A percentile compares a stretch with the other conserved stretches of the same genome.
Conservation (phyloP, 2,329 filamentous ascomycete genomes). For the Penicillium fuscoglaucum region DNA sequence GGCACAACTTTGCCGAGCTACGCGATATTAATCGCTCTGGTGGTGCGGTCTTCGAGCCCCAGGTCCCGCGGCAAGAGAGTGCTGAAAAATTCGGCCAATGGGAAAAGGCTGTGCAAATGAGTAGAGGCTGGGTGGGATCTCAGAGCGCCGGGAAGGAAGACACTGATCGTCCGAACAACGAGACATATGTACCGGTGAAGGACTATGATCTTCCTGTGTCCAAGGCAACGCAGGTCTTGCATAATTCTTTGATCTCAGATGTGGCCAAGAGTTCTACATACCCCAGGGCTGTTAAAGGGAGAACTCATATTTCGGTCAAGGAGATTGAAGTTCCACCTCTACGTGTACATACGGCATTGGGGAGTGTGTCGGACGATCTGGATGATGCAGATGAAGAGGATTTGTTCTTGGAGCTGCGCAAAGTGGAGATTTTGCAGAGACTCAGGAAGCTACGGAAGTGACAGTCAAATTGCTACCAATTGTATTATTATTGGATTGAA, state of each 20-base stretch:
- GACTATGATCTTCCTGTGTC: not conserved
- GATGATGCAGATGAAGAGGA: slow-evolving; percentile 40
- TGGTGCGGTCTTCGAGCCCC: slow-evolving; percentile 69
- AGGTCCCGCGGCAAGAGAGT: slow-evolving; percentile 56
- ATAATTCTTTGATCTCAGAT: slow-evolving; percentile 8
- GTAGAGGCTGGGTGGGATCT: slow-evolving; percentile 61
- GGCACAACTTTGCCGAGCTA: slow-evolving; percentile 72
- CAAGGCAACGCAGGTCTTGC: not conserved
- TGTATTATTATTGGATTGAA: not conserved
- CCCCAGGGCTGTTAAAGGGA: slow-evolving; percentile 4
- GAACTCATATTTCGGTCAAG: slow-evolving; percentile 15
- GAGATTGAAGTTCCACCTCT: slow-evolving; percentile 17
- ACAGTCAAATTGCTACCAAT: slow-evolving; percentile 20
- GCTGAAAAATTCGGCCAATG: slow-evolving; percentile 64
- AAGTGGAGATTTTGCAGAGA: slow-evolving; percentile 38
- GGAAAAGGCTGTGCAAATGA: slow-evolving; percentile 75
- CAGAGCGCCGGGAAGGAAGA: not conserved
- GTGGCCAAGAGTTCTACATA: slow-evolving; percentile 12
- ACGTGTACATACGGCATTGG: slow-evolving; percentile 16
- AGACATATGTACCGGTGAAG: not conserved
- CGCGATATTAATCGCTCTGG: slow-evolving; percentile 69
- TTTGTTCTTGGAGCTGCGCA: slow-evolving; percentile 36
- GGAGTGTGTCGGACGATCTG: slow-evolving; percentile 30
- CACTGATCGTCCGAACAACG: not conserved
- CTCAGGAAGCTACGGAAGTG: slow-evolving; percentile 34